Base-by-base conservation (phyloP, 2,329 filamentous ascomycete species). In the Venturia nashicola region DNA sequence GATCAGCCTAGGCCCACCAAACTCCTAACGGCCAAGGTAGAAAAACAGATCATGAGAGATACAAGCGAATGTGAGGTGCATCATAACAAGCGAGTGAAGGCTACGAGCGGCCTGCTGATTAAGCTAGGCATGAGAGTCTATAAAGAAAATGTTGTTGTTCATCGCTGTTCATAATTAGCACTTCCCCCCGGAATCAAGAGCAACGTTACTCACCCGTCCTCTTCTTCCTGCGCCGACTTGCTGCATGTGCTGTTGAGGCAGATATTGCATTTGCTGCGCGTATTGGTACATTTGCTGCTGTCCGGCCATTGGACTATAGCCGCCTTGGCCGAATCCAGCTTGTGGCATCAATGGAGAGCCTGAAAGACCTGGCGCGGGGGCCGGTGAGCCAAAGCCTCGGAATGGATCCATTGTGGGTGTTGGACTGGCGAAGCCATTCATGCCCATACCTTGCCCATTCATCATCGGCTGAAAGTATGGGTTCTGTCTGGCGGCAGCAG, bases 211-310 rank as follows among this genome's bases (percentile, higher is more conserved):
- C 39, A 65, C 64, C n/a, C 64, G 23, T 59, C 64, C 64, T 43
- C 64, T 23, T 40, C 64, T 55, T 34, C 46, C 61, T 20, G 46
- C 61, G 32, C 64, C 64, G n/a, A 61, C 64, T 39, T 64, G 62
- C 42, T 65, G 64, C 60, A 60, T 60, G 20, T 64, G 61, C 23
- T 63, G 61, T 20, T 46, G 42, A 39, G 61, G 61, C 46, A 63
- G 44, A 20, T 63, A 63, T 27, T 51, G 42, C 59, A 60, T 60
- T 27, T 32, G 23, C 61, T 65, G 65, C n/a, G 46, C 48, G 32
- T 65, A 65, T 39, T 64, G 61, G 9, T 54, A 36, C 34, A 59
- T 44, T 20, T 65, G 65, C 32, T 61, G 62, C 36, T 61, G 51
- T 6, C 62, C 64, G 27, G 54, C 48, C 64, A 65, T 65, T 16